Evolutionary conservation across 441 rosid genomes (phyloP).

Genomic region (Populus hybrid): DNA sequence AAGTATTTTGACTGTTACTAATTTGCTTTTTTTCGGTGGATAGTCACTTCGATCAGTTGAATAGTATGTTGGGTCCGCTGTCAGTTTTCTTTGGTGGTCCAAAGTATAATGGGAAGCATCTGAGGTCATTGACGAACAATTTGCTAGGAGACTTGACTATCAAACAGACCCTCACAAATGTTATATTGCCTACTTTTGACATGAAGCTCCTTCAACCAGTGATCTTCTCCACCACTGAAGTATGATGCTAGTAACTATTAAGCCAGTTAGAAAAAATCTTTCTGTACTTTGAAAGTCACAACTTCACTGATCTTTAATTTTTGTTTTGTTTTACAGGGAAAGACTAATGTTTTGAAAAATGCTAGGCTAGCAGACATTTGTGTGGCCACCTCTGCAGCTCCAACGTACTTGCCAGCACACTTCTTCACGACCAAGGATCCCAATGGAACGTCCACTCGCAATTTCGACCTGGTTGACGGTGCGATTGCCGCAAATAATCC

Average conservation of each 20-base stretch:
- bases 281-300: not conserved
- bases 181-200: conserved; percentile 45
- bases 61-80: too few relatives aligned
- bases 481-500: conserved; percentile 69
- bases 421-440: conserved; percentile 37
- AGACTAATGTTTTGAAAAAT: conserved; percentile 22
- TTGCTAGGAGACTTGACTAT: conserved; percentile 25
- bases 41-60: too few relatives aligned
- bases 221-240: conserved; percentile 39
- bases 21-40: not conserved
- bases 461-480: conserved; percentile 60
- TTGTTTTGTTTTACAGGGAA: conserved; percentile 15
- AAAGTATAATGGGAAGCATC: conserved; percentile 29
- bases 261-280: too few relatives aligned
- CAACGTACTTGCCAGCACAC: conserved; percentile 65
- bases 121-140: conserved; percentile 12
- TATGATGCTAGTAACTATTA: not conserved
- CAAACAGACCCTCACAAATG: conserved; percentile 31
- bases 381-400: conserved; percentile 69
- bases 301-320: not conserved
- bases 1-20: not conserved
- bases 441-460: conserved; percentile 16
- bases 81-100: conserved; percentile 8
- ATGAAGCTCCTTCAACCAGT: conserved; percentile 40
- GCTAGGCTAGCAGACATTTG: conserved; percentile 56